Percentiles rank a stretch among this genome's conserved stretches.
These are phyloP conservation scores for Aspergillus amoenus DNA, from an alignment of 2,329 filamentous ascomycete species.

Conservation along the genomic window DNA sequence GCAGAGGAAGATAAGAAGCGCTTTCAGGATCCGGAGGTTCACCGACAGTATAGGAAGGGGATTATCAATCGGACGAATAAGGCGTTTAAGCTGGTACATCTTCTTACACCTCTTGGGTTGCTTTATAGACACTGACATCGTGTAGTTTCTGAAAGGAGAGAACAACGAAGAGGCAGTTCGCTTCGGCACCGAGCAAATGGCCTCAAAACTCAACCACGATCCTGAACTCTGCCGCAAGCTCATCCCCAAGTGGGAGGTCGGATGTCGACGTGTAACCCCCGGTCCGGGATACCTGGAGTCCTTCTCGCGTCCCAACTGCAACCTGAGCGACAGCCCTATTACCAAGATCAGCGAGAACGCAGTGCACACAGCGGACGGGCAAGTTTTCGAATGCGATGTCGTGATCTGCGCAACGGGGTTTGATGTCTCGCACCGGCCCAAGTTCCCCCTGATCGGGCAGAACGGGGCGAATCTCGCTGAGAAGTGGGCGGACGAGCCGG, in stretches of 20 bases:
- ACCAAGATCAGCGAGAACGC: constrained; percentile 17
- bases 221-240: constrained; percentile 24
- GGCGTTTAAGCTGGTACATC: constrained; percentile 17
- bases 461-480: constrained; percentile 23
- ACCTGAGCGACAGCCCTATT: constrained; percentile 17
- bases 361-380: constrained; percentile 19
- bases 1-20: constrained; percentile 23
- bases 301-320: constrained; percentile 20
- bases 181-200: constrained; percentile 18
- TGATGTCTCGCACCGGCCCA: constrained; percentile 38
- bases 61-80: constrained; percentile 24
- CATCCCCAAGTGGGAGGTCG: constrained; percentile 26
- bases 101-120: not conserved
- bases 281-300: constrained; percentile 28
- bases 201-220: constrained; percentile 20
- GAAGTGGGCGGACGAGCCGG: constrained; percentile 25
- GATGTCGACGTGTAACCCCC: constrained; percentile 23
- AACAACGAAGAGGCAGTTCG: constrained; percentile 15
- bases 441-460: constrained; percentile 34
- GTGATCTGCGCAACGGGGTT: constrained; percentile 43
- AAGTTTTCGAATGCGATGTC: constrained; percentile 22
- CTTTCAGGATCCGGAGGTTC: constrained; percentile 29
- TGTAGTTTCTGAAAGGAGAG: constrained; percentile 19
- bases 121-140: not conserved
- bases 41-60: constrained; percentile 36